Base-by-base conservation (phyloP, 2,329 filamentous ascomycete genomes). In the Uncinocarpus reesii region DNA sequence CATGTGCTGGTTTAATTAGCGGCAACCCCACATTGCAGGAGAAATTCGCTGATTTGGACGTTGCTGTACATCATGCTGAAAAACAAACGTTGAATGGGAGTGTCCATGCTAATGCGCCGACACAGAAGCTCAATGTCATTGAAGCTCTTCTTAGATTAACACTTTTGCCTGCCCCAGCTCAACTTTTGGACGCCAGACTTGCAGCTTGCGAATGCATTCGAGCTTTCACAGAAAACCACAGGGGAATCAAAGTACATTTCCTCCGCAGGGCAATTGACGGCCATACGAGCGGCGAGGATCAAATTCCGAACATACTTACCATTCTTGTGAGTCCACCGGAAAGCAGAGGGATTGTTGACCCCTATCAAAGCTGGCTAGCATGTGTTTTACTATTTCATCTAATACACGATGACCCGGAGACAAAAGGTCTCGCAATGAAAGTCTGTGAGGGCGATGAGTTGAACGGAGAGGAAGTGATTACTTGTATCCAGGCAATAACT, bases 381-480 rank as follows among this genome's bases (percentile, higher is more conserved):
- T 81, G 86, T 37, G 81, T 89, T 21, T 78, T 96, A 47, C 76
- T 92, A 53, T 84, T 95, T 56, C 89, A 96, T 58, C 72, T 98
- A 8, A 67, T 96, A 15, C 84, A 82, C 53, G 86, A 94, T 51
- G 84, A 92, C 56, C 70, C 78, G 2, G 78, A 85, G 54, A 86
- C 86, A 1, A 96, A 96, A 63, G 74, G 75, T 4, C 74, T 84
- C 42, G 81, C 89, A 15, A 86, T 93, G 76, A 76, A 77, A 18
- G 81, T 98, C 16, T 86, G 81, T 0, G 90, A 96, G 65, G 92
- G 92, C 8, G 86, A 96, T 63, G 85, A 86, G 18, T 81, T 83
- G 28, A 86, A 76, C 56, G 92, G 90, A 3, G 92, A 98, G 68
- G 92, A 98, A 65, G 87, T 95, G 10, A 83, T 98, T 10, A 95